Conservation (phyloP, 2,329 filamentous ascomycete genomes). For the Hypoxylon sp. region DNA sequence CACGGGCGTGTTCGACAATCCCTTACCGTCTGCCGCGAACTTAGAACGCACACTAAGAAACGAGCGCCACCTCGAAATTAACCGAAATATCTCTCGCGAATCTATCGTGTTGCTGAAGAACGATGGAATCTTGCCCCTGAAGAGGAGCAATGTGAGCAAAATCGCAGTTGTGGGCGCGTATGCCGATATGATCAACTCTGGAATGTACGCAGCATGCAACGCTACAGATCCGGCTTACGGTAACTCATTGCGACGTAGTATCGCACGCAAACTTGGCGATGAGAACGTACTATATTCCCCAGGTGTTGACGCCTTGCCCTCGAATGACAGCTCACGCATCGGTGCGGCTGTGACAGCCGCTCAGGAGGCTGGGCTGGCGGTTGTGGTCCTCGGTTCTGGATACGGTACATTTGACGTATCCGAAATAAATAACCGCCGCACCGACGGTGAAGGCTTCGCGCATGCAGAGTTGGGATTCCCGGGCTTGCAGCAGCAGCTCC, state of each 20-base stretch:
- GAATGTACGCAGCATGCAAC: conserved; percentile 40
- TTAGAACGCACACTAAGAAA: conserved; percentile 33
- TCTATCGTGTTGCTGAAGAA: conserved; percentile 47
- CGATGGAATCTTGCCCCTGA: conserved; percentile 37
- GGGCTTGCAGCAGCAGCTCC: conserved; percentile 55
- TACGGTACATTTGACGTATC: conserved; percentile 44
- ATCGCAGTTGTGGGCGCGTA: conserved; percentile 42
- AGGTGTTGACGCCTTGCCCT: conserved; percentile 36
- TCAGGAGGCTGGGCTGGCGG: conserved; percentile 50
- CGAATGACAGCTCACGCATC: conserved; percentile 36
- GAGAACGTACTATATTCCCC: conserved; percentile 46
- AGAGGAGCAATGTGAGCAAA: conserved; percentile 18
- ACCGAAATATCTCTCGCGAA: conserved; percentile 44
- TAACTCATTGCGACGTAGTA: conserved; percentile 42
- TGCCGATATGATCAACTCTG: conserved; percentile 41
- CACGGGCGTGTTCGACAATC: conserved; percentile 40
- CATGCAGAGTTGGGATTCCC: conserved; percentile 54
- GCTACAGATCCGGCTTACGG: conserved; percentile 44
- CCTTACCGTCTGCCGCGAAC: conserved; percentile 44
- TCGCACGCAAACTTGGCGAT: conserved; percentile 39
- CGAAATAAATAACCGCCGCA: conserved; percentile 52
- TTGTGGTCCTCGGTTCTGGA: conserved; percentile 53
- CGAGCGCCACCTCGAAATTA: conserved; percentile 36
- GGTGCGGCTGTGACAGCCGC: conserved; percentile 50
- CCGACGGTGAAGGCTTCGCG: conserved; percentile 54